A percentile compares a stretch with the other conserved stretches of the same genome.
These are phyloP conservation scores for Lentinula aciculospora DNA, from an alignment of 768 basidiomycete species.

Conservation along the genomic window DNA sequence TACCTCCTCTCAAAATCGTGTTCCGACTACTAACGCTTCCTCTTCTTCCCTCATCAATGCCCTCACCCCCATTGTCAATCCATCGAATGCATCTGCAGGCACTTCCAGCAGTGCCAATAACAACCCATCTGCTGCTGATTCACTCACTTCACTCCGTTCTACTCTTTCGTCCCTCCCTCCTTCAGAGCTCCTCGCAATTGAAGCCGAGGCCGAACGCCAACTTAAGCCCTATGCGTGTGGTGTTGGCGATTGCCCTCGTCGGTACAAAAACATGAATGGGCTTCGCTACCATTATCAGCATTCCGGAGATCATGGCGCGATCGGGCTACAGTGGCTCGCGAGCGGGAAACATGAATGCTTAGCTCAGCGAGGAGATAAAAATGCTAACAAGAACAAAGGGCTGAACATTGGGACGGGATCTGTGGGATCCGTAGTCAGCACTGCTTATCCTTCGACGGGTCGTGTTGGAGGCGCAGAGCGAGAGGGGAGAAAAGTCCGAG, in stretches of 20 bases:
- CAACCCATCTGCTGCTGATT: background rate
- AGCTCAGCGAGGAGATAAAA: slow-evolving; percentile 4
- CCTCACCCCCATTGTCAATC: background rate
- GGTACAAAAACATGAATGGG: slow-evolving; percentile 99
- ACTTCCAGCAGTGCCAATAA: background rate
- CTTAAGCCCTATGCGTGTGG: slow-evolving; percentile 86
- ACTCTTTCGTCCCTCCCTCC: slow-evolving; percentile 50
- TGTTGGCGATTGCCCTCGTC: slow-evolving; percentile 76
- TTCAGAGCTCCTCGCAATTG: slow-evolving; percentile 63
- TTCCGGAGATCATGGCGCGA: slow-evolving; percentile 89
- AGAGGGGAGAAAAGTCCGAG: slow-evolving; percentile 2
- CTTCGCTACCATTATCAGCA: slow-evolving; percentile 96
- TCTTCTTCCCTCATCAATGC: slow-evolving; percentile 2
- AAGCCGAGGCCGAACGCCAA: slow-evolving; percentile 80
- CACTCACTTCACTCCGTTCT: background rate
- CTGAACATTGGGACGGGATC: background rate
- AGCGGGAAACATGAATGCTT: slow-evolving; percentile 62
- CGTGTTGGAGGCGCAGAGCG: slow-evolving; percentile 4
- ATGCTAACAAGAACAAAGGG: background rate
- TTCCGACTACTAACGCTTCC: background rate
- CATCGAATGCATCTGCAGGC: background rate
- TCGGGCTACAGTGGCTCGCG: slow-evolving; percentile 81
- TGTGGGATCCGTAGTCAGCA: background rate
- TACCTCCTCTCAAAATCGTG: background rate
- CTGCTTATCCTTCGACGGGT: background rate